These are phyloP conservation scores for Crithidia expoeki DNA, from an alignment of 208 protist species.

Conservation along the genomic window DNA sequence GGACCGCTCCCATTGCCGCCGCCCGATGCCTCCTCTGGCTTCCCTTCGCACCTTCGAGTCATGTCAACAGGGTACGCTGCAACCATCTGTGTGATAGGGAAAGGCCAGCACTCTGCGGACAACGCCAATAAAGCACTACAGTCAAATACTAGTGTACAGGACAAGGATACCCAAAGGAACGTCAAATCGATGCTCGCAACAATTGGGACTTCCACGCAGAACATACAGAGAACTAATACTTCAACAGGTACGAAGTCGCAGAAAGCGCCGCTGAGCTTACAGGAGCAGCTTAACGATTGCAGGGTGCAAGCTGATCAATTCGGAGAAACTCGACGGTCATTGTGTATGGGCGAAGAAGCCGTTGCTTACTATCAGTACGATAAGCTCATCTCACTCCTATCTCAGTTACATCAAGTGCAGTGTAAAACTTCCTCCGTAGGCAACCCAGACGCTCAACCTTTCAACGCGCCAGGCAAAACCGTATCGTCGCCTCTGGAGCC, in stretches of 20 bases:
- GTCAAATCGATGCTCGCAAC: neutral
- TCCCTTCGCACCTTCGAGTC: neutral
- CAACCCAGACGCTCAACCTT: neutral
- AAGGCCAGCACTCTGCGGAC: neutral
- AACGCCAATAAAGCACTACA: neutral
- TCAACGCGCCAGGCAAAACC: neutral
- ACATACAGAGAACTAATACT: neutral
- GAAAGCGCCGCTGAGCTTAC: neutral
- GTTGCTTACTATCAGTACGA: neutral
- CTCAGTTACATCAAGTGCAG: conserved; percentile 7
- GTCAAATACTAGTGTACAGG: neutral
- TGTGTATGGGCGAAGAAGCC: no score
- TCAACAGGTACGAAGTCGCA: neutral
- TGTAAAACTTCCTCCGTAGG: neutral
- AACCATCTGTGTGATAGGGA: neutral
- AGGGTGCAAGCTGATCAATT: neutral
- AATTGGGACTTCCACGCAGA: neutral
- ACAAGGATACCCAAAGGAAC: no score
- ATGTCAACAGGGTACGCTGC: conserved; percentile 24
- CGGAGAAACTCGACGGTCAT: neutral
- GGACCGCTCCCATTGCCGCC: no score
- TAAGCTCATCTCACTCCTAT: neutral
- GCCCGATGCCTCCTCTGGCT: neutral
- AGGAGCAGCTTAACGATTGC: neutral
- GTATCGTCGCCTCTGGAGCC: neutral